phyloP scores from a whole-genome alignment of 306 rosid genomes.

The Trifolium pratense region DNA sequence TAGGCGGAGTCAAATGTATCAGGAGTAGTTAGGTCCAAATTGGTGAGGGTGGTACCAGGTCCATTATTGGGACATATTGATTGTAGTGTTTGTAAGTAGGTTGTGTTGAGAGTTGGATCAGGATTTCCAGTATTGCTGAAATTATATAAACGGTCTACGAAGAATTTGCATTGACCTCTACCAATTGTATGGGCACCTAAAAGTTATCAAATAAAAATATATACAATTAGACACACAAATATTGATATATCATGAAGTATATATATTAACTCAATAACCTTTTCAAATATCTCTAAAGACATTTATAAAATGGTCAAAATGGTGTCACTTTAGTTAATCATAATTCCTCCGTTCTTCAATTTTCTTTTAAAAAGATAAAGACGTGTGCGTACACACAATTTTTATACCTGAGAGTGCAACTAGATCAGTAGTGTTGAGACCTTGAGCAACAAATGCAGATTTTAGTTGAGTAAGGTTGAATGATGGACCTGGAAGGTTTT shows the following conservation, averaged over 20 bases:
- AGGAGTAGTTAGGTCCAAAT: constrained; percentile 52
- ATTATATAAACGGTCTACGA: constrained; percentile 38
- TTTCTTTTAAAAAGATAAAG: too few relatives aligned
- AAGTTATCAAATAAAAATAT: not conserved
- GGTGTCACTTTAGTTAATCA: too few relatives aligned
- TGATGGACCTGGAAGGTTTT: constrained; percentile 49
- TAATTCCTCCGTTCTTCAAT: too few relatives aligned
- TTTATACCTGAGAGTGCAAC: constrained; percentile 63
- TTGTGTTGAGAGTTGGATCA: constrained; percentile 49
- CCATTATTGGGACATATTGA: constrained; percentile 47
- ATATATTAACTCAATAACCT: too few relatives aligned
- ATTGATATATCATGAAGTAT: too few relatives aligned
- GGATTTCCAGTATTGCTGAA: constrained; percentile 37
- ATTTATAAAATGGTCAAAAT: too few relatives aligned
- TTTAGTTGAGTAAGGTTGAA: constrained; percentile 30
- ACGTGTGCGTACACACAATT: too few relatives aligned
- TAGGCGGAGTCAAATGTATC: constrained; percentile 44
- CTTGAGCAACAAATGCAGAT: constrained; percentile 29
- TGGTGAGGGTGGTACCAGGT: constrained; percentile 36
- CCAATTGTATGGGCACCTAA: constrained; percentile 54
- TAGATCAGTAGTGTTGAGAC: constrained; percentile 56
- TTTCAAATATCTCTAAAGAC: too few relatives aligned
- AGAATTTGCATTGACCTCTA: constrained; percentile 39
- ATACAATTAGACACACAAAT: too few relatives aligned
- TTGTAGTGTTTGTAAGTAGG: constrained; percentile 21